Evolutionary conservation across 495 filamentous ascomycete species (phyloP).

Genomic region (Annulohypoxylon bovei): DNA sequence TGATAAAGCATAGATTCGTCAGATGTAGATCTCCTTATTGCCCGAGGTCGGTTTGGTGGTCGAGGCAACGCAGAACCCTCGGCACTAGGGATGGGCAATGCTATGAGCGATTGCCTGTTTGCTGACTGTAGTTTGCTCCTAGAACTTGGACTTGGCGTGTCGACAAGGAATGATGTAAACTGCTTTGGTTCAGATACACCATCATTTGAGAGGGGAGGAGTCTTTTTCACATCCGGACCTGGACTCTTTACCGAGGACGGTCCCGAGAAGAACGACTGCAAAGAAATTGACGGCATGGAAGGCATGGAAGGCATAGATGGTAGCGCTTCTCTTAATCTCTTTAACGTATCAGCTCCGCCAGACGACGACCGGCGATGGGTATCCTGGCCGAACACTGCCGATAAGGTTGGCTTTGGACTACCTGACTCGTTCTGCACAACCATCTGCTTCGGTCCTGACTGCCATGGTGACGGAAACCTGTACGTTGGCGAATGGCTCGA

Average conservation of each 20-base stretch:
- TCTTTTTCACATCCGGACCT: conserved; percentile 32
- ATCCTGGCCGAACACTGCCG: conserved; percentile 48
- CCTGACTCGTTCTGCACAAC: conserved; percentile 46
- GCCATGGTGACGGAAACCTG: conserved; percentile 61
- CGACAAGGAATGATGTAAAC: conserved; percentile 35
- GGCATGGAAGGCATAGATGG: conserved; percentile 61
- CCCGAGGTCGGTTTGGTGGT: conserved; percentile 40
- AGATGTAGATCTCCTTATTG: conserved; percentile 72
- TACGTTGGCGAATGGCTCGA: conserved; percentile 35
- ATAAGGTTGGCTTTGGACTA: conserved; percentile 49
- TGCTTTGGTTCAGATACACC: conserved; percentile 42
- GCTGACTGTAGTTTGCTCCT: conserved; percentile 43
- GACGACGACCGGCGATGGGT: conserved; percentile 53
- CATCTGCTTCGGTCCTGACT: conserved; percentile 58
- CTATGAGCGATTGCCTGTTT: conserved; percentile 46
- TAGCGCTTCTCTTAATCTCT: conserved; percentile 58
- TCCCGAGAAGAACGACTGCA: conserved; percentile 60
- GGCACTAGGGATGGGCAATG: conserved; percentile 42
- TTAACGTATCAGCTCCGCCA: conserved; percentile 56
- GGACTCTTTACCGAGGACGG: conserved; percentile 40
- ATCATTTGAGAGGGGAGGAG: conserved; percentile 11
- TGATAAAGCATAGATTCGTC: conserved; percentile 78
- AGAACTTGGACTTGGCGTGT: conserved; percentile 21
- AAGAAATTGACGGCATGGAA: conserved; percentile 61
- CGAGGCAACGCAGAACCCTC: conserved; percentile 32